These are phyloP conservation scores for Candida sonorensis DNA, from an alignment of 805 yeast genomes.

Conservation along the genomic window DNA sequence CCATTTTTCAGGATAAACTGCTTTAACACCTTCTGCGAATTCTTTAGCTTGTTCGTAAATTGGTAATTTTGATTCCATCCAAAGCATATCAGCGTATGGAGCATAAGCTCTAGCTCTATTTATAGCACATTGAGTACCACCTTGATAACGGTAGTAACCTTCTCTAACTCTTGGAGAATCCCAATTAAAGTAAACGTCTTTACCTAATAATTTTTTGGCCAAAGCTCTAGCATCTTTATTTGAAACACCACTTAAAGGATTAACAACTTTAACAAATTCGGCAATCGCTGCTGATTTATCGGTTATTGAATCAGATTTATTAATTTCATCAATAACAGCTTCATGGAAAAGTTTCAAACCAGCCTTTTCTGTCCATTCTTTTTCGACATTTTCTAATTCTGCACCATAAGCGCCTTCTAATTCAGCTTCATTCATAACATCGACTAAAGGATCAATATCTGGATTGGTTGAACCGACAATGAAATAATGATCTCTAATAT, in stretches of 20 bases:
- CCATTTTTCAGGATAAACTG: constrained; percentile 84
- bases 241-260: constrained; percentile 71
- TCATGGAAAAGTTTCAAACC: constrained; percentile 84
- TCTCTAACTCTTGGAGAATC: constrained; percentile 92
- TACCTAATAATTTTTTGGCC: constrained; percentile 70
- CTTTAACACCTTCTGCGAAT: constrained; percentile 87
- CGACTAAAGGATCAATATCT: constrained; percentile 62
- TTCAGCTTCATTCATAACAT: constrained; percentile 80
- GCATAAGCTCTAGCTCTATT: constrained; percentile 95
- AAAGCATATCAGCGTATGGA: constrained; percentile 89
- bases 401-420: constrained; percentile 63
- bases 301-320: constrained; percentile 41
- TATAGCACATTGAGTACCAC: constrained; percentile 96
- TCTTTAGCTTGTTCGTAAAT: constrained; percentile 90
- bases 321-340: constrained; percentile 82
- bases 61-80: constrained; percentile 98
- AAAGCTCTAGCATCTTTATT: constrained; percentile 72
- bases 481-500: constrained; percentile 89
- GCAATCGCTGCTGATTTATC: constrained; percentile 59
- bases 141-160: constrained; percentile 92
- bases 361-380: constrained; percentile 76
- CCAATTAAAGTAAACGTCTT: constrained; percentile 89
- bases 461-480: constrained; percentile 89
- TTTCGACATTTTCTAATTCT: constrained; percentile 65
- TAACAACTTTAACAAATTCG: constrained; percentile 60